These are phyloP conservation scores for Xylaria castorea DNA, from an alignment of 495 filamentous ascomycete genomes.

Conservation along the genomic window DNA sequence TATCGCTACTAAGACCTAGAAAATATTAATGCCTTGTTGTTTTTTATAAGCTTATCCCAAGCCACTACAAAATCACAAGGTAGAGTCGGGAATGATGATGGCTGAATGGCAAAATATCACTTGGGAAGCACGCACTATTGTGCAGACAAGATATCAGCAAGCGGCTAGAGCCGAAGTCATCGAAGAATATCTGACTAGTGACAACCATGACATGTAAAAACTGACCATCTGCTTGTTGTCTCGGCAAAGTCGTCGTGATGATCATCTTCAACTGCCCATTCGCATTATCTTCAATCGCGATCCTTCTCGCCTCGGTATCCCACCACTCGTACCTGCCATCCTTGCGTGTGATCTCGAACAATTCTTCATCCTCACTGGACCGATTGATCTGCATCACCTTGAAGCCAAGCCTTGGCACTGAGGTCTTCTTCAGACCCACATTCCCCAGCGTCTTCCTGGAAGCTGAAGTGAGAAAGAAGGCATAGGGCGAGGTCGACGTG, in stretches of 20 bases:
- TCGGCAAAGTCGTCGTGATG: conserved; percentile 7
- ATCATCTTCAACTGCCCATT: conserved; percentile 13
- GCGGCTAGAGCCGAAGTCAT: not conserved
- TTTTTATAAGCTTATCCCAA: too few species aligned
- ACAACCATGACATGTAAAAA: not conserved
- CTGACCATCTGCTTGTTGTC: conserved; percentile 14
- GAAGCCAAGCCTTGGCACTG: conserved; percentile 21
- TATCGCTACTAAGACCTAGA: conserved; percentile 9
- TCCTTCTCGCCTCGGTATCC: conserved; percentile 6
- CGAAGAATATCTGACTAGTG: not conserved
- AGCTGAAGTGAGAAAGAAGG: conserved; percentile 17
- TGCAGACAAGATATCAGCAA: not conserved
- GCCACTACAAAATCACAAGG: not conserved
- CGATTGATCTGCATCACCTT: conserved; percentile 19
- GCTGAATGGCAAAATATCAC: not conserved
- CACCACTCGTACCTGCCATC: conserved; percentile 21
- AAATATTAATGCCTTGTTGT: not conserved
- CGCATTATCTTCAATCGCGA: conserved; percentile 11
- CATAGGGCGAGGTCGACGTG: not conserved
- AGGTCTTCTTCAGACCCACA: conserved; percentile 20
- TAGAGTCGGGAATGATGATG: not conserved
- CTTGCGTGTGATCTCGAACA: conserved; percentile 19
- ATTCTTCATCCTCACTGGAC: conserved; percentile 12
- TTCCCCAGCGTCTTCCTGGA: conserved; percentile 8
- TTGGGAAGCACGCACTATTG: conserved; percentile 3